Evolutionary conservation across 1,139 yeast species (phyloP), one percentile per base, ranked within the genome.

Genomic region (Lodderomyces elongisporus): DNA sequence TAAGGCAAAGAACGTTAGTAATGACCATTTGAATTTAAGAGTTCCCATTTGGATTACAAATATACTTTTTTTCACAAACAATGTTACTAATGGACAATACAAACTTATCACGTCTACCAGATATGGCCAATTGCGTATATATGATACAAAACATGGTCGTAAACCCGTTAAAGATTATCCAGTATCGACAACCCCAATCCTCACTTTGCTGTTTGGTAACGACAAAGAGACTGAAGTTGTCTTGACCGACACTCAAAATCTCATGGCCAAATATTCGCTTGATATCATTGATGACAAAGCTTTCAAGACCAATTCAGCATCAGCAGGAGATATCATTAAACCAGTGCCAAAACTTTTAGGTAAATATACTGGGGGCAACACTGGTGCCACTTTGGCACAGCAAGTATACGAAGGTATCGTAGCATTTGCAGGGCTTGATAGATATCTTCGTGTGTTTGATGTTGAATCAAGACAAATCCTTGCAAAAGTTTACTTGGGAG

Each of bases 361-460:
- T 5, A 67, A 67, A 39, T 68, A 48, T 44, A 49, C 61, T 4
- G 74, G 73, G 7, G 66, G 67, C 3, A 67, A 67, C 44, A 65
- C 73, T 14, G 74, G 74, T 42, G 73, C 74, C 13, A 57, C 66
- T 3, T 58, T 58, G 47, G 66, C 60, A 5, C 48, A 55, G 13
- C 50, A 47, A 30, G 46, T 53, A 8, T 43, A 42, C 12, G 49
- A 54, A 26, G 56, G 54, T 34, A 45, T 62, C 8, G 49, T 66
- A 22, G 69, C 61, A 10, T 69, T 87, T 17, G 96, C 95, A 27
- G 95, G 96, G 0, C 68, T 88, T 25, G 97, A 89, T 52, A 70
- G 96, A 49, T 89, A 87, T 52, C 67, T 87, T 27, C 70, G 96
- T 37, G 85, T 85, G 3, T 89, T 74, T 55, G 81, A 85, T 42